Base-by-base conservation (phyloP, 352 stramenopile species). In the Pythium monospermum region DNA sequence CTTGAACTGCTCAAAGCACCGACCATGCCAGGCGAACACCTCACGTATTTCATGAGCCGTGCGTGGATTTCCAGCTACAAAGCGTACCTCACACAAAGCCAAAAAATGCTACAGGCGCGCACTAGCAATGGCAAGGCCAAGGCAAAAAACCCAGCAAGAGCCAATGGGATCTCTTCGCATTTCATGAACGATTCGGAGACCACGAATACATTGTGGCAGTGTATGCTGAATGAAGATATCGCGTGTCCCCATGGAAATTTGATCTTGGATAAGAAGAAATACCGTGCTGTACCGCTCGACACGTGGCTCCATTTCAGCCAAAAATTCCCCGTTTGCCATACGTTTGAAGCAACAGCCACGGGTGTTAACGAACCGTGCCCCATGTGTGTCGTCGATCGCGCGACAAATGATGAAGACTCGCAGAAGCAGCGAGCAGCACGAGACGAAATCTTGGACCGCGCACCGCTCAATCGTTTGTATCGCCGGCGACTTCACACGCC, bases 11-110 rank as follows among this genome's bases (percentile, higher is more conserved):
- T 91, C n/a, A 85, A 79, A 39, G 59, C 59, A 15, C 61, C 53
- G 35, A 57, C 69, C 13, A 38, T 53, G 18, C 56, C 42, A 41
- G 65, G 56, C 8, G 46, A 67, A 10, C 6, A 33, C 2, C 58
- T 58, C 12, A 62, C 65, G 2, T 84, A 67, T 23, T 60, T 88
- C 26, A 80, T 91, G 67, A 91, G 79, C 27, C 72, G 76, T 1
- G 69, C 63, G 8, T 91, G 79, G 79, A 80, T 91, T 21, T 63
- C 70, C 37, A 87, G 64, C 51, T 91, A 91, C 60, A 91, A 91
- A 59, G 35, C 36, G 2, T 65, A 87, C 16, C 54, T 91, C 32
- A 53, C 71, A 21, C 59, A 61, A 2, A 38, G 73, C 10, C 76
- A 85, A 46, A 85, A 80, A 41, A 54, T 64, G 27, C 64, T 90